Base-by-base conservation (phyloP, 768 basidiomycete genomes). In the Hygrophoropsis aurantiaca region DNA sequence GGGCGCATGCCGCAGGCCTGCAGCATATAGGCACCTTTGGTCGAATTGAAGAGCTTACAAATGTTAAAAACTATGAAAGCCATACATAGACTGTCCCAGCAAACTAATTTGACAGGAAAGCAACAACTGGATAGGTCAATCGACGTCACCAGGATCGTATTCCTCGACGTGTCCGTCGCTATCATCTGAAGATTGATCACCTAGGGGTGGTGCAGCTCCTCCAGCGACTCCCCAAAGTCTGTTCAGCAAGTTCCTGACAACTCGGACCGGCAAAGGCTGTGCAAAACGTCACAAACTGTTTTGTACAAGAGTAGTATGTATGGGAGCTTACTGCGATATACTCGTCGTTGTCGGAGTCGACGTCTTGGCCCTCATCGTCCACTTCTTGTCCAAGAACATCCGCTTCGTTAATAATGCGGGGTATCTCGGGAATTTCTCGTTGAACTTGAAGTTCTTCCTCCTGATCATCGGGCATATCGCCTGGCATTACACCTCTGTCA, bases 221-320 rank as follows among this genome's bases (percentile, higher is more conserved):
- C 20, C 71, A 57, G 42, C 74, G 11, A 63, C 60, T 32, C 74
- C 81, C 78, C 81, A 87, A 52, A 88, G 74, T 8, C 82, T 67
- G 42, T 75, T 76, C 33, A 87, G 49, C 6, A 87, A 64, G 55
- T 81, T 82, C 10, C 82, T 71, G 2, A 86, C 60, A 6, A 83
- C 59, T 2, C 82, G 76, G 19, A 79, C 61, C 9, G 83, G 82
- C 57, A 87, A 66, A 3, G 81, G 75, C 85, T 87, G 41, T 3
- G 21, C 10, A 42, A n/a, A 42, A 45, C 23, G 7, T 15, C 11
- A 19, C 15, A 3, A 11, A 24, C 7, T 16, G 44, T 21, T 33
- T 23, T 47, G n/a, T 16, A 25, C 30, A n/a, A 44, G 23, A 23
- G 20, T 26, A 40, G 39, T 32, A 23, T 5, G 11, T 10, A 32